These are phyloP conservation scores for Gaultheria prostrata DNA, from an alignment of 148 eudicot genomes.

Conservation along the genomic window DNA sequence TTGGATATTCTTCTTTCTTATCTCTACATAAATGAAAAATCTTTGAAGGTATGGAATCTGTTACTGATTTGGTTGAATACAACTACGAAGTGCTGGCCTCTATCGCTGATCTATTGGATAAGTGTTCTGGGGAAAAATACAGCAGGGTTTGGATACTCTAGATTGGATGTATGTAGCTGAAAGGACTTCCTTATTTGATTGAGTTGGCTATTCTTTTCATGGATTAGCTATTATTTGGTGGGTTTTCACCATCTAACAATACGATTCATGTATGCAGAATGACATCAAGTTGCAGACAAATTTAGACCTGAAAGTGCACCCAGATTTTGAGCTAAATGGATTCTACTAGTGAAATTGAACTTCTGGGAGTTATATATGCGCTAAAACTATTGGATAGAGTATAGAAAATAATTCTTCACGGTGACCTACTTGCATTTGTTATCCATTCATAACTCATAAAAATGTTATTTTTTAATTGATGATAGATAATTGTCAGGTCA, in stretches of 20 bases:
- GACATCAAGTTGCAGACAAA: neutral
- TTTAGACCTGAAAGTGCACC: neutral
- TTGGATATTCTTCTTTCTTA: too few relatives aligned
- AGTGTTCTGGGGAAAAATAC: too few relatives aligned
- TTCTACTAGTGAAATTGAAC: neutral
- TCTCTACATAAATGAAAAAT: too few relatives aligned
- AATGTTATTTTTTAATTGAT: too few relatives aligned
- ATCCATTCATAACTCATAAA: neutral
- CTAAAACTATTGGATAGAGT: neutral
- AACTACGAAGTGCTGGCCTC: too few relatives aligned
- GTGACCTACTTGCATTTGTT: neutral
- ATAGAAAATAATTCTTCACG: neutral
- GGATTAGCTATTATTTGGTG: neutral
- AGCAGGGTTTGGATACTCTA: too few relatives aligned
- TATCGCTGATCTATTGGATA: too few relatives aligned
- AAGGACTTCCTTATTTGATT: neutral
- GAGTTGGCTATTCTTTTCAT: neutral
- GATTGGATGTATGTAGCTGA: too few relatives aligned
- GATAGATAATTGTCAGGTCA: too few relatives aligned
- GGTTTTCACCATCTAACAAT: neutral
- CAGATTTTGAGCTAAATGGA: neutral
- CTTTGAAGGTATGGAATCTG: too few relatives aligned
- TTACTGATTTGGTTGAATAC: too few relatives aligned
- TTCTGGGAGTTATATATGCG: neutral
- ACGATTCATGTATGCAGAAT: neutral